Evolutionary conservation across 2,329 filamentous ascomycete species (phyloP), one percentile per base, ranked within the genome.

Genomic region (Keithomyces neogunnii): DNA sequence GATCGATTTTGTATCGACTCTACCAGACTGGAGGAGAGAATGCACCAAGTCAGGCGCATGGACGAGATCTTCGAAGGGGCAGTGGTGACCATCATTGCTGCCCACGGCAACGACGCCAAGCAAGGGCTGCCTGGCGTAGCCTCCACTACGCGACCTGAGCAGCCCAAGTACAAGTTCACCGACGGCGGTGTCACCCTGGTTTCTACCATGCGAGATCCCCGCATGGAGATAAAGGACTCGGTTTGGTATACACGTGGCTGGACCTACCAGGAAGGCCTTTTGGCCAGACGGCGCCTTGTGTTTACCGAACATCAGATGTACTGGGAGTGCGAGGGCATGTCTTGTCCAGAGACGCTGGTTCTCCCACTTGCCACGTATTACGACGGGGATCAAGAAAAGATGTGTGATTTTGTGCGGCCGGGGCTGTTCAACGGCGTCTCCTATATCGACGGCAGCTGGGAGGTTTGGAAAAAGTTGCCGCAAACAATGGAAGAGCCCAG

Each of bases 221-320:
- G 62, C 2, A 43, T 67, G 7, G 59, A 61, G 0, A 57, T 68
- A 32, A 59, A 60, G 53, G 55, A 57, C 3, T 68, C 67, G 1
- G 57, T 55, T 2, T 71, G 69, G 69, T 65, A 61, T 10, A 60
- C 63, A 0, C 59, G 68, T 26, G 69, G 64, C 6, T 71, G 68
- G 68, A 71, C 69, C 0, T 71, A 68, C 30, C 69, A 71, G 49
- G 69, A 71, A 53, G 67, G 63, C 2, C 55, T 70, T 0, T 57
- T 70, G 3, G 64, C 68, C 9, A 57, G 65, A 8, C 63, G 69
- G 10, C 61, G 68, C 3, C 63, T 71, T 6, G 60, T 70, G 39
- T 71, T 71, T 35, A 70, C 69, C 4, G 60, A 66, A n/a, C 59
- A 65, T 35, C 66, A 71, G 51, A 66, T 68, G 60, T 70, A 69